phyloP scores from a whole-genome alignment of 495 filamentous ascomycete genomes.

The Annulohypoxylon bovei region DNA sequence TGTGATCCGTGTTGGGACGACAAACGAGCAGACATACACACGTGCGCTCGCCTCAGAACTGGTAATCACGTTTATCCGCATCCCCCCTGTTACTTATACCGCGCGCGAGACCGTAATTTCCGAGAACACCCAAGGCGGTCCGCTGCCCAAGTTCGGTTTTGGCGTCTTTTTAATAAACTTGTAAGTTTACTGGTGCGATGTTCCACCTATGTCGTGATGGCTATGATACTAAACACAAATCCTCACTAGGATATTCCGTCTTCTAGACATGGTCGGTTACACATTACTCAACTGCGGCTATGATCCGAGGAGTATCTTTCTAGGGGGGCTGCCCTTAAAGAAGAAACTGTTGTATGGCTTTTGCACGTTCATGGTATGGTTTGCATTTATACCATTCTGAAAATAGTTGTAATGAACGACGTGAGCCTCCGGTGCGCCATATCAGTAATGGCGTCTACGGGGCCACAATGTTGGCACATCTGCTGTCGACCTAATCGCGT shows the following conservation, averaged over 20 bases:
- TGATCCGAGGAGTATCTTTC: conserved; percentile 45
- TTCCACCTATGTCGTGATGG: not conserved
- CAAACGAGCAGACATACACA: conserved; percentile 41
- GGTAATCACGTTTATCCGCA: conserved; percentile 45
- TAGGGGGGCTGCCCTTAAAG: conserved; percentile 33
- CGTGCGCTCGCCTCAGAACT: conserved; percentile 43
- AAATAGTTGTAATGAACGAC: conserved; percentile 26
- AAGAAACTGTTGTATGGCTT: conserved; percentile 46
- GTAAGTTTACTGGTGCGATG: conserved; percentile 25
- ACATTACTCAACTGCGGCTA: conserved; percentile 46
- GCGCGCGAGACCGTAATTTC: conserved; percentile 44
- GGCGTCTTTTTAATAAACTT: conserved; percentile 49
- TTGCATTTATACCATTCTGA: conserved; percentile 49
- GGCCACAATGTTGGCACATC: conserved; percentile 7
- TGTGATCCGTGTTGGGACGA: conserved; percentile 40
- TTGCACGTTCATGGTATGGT: conserved; percentile 48
- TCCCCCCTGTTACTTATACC: conserved; percentile 46
- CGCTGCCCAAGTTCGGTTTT: conserved; percentile 44
- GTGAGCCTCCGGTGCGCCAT: conserved; percentile 6
- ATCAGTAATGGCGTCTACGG: conserved; percentile 18
- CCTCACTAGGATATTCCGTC: conserved; percentile 40
- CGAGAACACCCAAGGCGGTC: conserved; percentile 26
- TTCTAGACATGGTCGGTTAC: conserved; percentile 44
- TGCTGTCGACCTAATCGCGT: conserved; percentile 8
- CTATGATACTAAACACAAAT: conserved; percentile 6